Conservation (phyloP, 768 basidiomycete genomes). For the Leucogyrophana mollusca region DNA sequence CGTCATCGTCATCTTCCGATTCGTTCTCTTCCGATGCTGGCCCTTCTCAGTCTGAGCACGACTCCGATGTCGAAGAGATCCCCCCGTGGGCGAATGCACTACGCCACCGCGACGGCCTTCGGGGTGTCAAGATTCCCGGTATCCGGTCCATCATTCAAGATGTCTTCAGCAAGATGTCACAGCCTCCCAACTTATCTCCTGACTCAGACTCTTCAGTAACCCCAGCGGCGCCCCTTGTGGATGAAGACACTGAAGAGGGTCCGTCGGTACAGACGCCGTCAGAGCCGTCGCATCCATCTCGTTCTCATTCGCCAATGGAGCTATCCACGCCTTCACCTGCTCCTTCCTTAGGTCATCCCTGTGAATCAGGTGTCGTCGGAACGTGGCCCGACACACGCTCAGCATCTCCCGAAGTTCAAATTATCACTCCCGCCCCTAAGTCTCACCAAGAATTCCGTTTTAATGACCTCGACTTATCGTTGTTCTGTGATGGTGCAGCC, state of each 20-base stretch:
- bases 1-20: slow-evolving; percentile 46
- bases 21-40: slow-evolving; percentile 36
- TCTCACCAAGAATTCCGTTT: no score
- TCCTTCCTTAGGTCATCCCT: slow-evolving; percentile 13
- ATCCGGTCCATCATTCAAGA: slow-evolving; percentile 30
- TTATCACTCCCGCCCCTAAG: no score
- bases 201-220: slow-evolving; percentile 9
- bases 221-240: slow-evolving; percentile 8
- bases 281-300: slow-evolving; percentile 26
- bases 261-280: no score
- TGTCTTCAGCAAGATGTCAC: slow-evolving; percentile 17
- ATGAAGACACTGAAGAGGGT: no score
- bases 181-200: slow-evolving; percentile 14
- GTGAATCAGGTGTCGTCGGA: slow-evolving; percentile 40
- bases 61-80: slow-evolving; percentile 59
- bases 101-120: slow-evolving; percentile 10
- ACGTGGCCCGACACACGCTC: slow-evolving; percentile 42
- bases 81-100: slow-evolving; percentile 14
- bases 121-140: slow-evolving; percentile 27
- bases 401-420: slow-evolving; percentile 24
- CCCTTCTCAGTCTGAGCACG: slow-evolving; percentile 30
- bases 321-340: slow-evolving; percentile 40
- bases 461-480: no score
- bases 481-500: no score
- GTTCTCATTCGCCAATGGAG: slow-evolving; percentile 50